phyloP scores from a whole-genome alignment of 768 basidiomycete species.

The Grammothele lineata region DNA sequence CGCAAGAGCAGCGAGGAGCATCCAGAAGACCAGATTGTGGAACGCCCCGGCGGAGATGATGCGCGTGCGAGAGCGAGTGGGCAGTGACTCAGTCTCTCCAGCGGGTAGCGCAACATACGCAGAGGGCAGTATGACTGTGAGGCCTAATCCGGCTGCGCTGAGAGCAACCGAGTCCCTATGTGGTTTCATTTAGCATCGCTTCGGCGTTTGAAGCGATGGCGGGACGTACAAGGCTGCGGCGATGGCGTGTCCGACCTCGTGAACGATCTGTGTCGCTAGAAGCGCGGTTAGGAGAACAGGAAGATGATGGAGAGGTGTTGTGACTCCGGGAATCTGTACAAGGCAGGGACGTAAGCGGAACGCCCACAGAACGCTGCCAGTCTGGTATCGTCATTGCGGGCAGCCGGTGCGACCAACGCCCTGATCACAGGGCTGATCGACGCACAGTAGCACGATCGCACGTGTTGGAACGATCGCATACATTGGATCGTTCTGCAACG shows the following conservation, averaged over 20 bases:
- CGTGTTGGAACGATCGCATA: too few relatives aligned
- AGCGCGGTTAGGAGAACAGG: conserved; percentile 63
- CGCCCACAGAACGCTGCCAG: conserved; percentile 13
- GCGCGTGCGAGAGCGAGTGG: conserved; percentile 43
- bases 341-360: neutral
- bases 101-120: conserved; percentile 67
- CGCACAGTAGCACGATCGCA: too few relatives aligned
- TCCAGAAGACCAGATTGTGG: conserved; percentile 67
- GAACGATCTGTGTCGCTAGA: conserved; percentile 61
- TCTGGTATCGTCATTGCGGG: neutral
- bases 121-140: conserved; percentile 66
- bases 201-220: neutral
- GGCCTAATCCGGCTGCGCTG: conserved; percentile 52
- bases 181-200: neutral
- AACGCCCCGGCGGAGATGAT: conserved; percentile 73
- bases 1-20: conserved; percentile 37
- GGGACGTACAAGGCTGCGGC: conserved; percentile 67
- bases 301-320: conserved; percentile 68
- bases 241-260: conserved; percentile 79
- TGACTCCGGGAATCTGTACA: conserved; percentile 77
- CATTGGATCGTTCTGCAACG: too few relatives aligned
- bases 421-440: too few relatives aligned
- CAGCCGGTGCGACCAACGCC: too few relatives aligned
- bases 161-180: conserved; percentile 63
- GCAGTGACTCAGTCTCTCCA: conserved; percentile 18